Evolutionary conservation across 805 yeast species (phyloP), one percentile per base, ranked within the genome.

Genomic region (Kregervanrija fluxuum): DNA sequence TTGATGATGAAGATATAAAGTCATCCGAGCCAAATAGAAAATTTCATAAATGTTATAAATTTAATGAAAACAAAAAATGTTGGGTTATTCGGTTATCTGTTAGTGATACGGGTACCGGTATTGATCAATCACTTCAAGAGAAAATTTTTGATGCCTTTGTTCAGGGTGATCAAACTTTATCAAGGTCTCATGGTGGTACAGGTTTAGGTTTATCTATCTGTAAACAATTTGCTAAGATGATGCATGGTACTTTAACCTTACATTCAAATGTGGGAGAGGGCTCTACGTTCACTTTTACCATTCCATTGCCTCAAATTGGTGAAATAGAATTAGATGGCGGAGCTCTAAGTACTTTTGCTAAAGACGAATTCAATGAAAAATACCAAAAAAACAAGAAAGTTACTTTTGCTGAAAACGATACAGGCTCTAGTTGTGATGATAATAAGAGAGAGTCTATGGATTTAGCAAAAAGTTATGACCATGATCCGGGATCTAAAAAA

Each of bases 101-200:
- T 11, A 73, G 72, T 33, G 99, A 91, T 60, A 87, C 95, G 0
- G 98, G 99, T 3, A 90, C 97, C 0, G 99, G 99, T 48, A 90
- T 91, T 43, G 95, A 87, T 35, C 80, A 82, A 11, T 79, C 82
- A 1, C 64, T 89, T 44, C 96, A 86, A 56, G 80, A 80, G 37
- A 79, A 84, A 48, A 95, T 91, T 1, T 91, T 91, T 62, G 97
- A 93, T 56, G 97, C 98, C 1, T 91, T 91, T 68, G 89, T 90
- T 14, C 99, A 91, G 66, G 99, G 98, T 43, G 98, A 91, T 58
- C 96, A 89, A 62, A 88, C 96, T 0, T 70, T 88, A 28, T 85
- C 95, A 5, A 74, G 95, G 57, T 86, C 90, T 46, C 82, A 85
- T 58, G 97, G 98, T 47, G 99, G 99, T 53, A 93, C 97, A 0